Evolutionary conservation across 768 basidiomycete genomes (phyloP).

Genomic region (Boletus huronensis): DNA sequence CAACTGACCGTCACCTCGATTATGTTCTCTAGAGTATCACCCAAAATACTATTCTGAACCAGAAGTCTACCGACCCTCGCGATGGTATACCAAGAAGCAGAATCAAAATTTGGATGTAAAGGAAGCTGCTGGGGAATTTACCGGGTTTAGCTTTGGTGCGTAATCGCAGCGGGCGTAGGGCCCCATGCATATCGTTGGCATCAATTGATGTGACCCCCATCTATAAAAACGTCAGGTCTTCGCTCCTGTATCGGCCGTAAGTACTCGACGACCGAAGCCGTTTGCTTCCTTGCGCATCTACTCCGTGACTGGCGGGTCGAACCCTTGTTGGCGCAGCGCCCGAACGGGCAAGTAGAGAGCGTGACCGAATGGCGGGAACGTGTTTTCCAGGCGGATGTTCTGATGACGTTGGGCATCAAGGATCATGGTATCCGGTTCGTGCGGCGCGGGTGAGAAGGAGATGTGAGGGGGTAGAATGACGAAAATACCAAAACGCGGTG

Average conservation of each 20-base stretch:
- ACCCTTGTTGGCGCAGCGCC: constrained; percentile 31
- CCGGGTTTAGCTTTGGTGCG: constrained; percentile 21
- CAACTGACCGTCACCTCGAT: neutral
- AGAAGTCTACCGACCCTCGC: constrained; percentile 33
- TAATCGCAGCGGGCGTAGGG: neutral
- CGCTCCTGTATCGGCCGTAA: constrained; percentile 51
- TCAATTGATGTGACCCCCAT: neutral
- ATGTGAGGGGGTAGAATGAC: neutral
- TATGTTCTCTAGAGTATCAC: constrained; percentile 31
- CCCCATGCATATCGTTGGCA: neutral
- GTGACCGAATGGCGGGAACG: constrained; percentile 15
- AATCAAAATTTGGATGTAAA: neutral
- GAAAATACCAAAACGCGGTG: neutral
- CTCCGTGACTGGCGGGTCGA: constrained; percentile 51
- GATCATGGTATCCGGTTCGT: constrained; percentile 11
- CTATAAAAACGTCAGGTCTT: constrained; percentile 34
- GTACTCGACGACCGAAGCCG: constrained; percentile 49
- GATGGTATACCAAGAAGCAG: constrained; percentile 32
- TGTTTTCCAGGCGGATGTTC: constrained; percentile 11
- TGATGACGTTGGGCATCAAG: constrained; percentile 15
- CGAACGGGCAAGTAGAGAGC: constrained; percentile 5
- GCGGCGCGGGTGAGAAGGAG: constrained; percentile 1
- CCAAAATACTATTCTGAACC: constrained; percentile 35
- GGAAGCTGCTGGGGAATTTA: constrained; percentile 2
- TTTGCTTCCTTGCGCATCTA: constrained; percentile 51